A percentile compares a stretch with the other conserved stretches of the same genome.
Evolutionary conservation across 805 yeast species (phyloP).

Genomic region (Wickerhamomyces canadensis): DNA sequence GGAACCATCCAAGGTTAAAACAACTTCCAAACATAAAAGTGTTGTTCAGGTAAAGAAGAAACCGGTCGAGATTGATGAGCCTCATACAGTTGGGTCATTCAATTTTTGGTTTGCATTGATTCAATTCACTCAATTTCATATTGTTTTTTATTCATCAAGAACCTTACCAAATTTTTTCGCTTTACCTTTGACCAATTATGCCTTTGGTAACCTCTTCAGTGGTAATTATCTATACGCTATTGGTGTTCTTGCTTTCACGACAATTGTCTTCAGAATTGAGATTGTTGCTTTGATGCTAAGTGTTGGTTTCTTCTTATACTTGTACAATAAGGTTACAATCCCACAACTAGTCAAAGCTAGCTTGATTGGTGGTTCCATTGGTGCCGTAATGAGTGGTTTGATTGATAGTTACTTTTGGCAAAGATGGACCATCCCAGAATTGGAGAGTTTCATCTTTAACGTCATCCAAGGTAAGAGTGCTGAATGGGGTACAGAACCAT

Average conservation of each 20-base stretch:
- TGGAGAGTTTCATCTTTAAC: constrained; percentile 67
- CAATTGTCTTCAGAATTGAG: constrained; percentile 71
- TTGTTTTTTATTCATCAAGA: constrained; percentile 74
- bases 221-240: constrained; percentile 44
- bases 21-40: neutral
- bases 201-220: constrained; percentile 43
- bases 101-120: constrained; percentile 59
- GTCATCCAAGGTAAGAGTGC: constrained; percentile 68
- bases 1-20: neutral
- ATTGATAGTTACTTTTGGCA: constrained; percentile 81
- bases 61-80: constrained; percentile 5
- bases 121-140: constrained; percentile 67
- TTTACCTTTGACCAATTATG: constrained; percentile 62
- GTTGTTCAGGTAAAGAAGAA: constrained; percentile 8
- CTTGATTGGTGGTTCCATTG: constrained; percentile 45
- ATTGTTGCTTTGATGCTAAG: constrained; percentile 49
- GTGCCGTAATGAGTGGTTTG: constrained; percentile 38
- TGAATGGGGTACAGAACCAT: constrained; percentile 85
- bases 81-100: constrained; percentile 21
- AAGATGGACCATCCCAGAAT: constrained; percentile 60
- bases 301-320: constrained; percentile 39
- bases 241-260: constrained; percentile 51
- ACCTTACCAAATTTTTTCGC: constrained; percentile 81
- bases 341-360: constrained; percentile 34
- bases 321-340: constrained; percentile 42